Evolutionary conservation across 805 yeast genomes (phyloP), one percentile per base, ranked within the genome.

Genomic region (Candida broadrunensis): DNA sequence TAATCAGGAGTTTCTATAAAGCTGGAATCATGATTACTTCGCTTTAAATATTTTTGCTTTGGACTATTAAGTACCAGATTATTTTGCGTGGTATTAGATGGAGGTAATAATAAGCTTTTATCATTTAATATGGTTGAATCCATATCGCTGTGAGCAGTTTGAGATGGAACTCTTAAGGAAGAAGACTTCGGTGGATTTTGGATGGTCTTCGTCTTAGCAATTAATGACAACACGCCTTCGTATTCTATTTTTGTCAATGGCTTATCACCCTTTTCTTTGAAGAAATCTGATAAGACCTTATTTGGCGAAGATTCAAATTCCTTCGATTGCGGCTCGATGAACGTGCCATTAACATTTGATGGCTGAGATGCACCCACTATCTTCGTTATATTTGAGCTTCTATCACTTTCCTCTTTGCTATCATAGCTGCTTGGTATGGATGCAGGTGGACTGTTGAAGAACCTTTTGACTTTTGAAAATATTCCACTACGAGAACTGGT

Each of bases 151-250:
- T n/a, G 20, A 23, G 3, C 14, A 19, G 17, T 14, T 31, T 30
- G 14, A 17, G 27, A 3, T 15, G 14, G 6, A 19, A 13, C 20
- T 16, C 23, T 23, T 7, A 21, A 7, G 9, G 24, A 21, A 6
- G 6, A 6, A 7, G 9, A 7, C 3, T 32, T 12, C 14, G 34
- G 15, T 36, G 42, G 39, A 20, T 39, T 35, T 1, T 43, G 35
- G 24, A 7, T 21, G 24, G 6, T 21, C 19, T 33, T 38, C 1
- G 47, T 17, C 29, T 50, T 52, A 17, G 59, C 52, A 37, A 67
- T 50, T n/a, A 86, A 60, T 5, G 89, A 77, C 45, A 82, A 56
- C 1, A 87, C 91, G n/a, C 95, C 95, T 60, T 84, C 91, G 52
- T 81, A 75, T 57, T 88, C 96, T 33, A 86, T 70, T 18, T 82